Conservation (phyloP, 805 yeast genomes). For the Saturnispora saitoi region DNA sequence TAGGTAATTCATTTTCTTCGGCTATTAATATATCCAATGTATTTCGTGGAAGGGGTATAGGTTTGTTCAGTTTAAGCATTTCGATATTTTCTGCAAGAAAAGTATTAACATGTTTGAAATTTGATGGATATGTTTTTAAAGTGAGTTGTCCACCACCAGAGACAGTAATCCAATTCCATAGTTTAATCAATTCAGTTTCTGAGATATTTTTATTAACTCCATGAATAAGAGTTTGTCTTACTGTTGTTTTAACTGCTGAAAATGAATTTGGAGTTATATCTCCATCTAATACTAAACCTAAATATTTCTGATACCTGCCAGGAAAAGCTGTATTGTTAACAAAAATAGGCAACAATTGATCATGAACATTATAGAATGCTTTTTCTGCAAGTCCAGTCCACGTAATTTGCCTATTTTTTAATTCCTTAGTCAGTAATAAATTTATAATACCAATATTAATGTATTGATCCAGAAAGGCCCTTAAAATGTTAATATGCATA, state of each 20-base stretch:
- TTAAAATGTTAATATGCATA: neutral
- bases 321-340: neutral
- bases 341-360: neutral
- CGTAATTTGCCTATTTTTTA: neutral
- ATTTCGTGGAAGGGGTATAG: neutral
- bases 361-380: neutral
- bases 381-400: neutral
- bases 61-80: neutral
- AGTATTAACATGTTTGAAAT: neutral
- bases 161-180: neutral
- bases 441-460: constrained; percentile 4
- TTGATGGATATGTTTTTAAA: constrained; percentile 3
- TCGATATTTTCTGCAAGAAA: neutral
- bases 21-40: neutral
- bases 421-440: neutral
- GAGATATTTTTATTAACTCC: constrained; percentile 2
- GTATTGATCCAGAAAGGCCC: neutral
- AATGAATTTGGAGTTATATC: neutral
- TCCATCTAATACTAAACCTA: constrained; percentile 4
- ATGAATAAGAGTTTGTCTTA: constrained; percentile 4
- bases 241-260: neutral
- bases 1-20: constrained; percentile 1
- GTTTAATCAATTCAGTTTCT: neutral
- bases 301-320: neutral
- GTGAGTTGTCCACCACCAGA: constrained; percentile 3